Percentiles rank a stretch among this genome's conserved stretches.
phyloP scores from a whole-genome alignment of 2,329 filamentous ascomycete genomes.

The Pseudogymnoascus sp. region DNA sequence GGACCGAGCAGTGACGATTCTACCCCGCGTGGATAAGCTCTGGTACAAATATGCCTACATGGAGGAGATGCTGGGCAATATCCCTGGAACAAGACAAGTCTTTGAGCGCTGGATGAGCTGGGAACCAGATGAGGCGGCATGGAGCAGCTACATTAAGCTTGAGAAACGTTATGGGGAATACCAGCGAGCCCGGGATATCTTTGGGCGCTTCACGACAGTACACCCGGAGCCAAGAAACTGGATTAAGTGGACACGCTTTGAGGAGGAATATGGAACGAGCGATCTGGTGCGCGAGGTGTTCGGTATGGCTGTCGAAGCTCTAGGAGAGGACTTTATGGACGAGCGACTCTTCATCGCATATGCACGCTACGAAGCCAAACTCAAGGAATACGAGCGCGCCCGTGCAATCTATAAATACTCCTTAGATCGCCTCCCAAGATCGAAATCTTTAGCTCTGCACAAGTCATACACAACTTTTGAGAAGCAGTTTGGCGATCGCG shows the following conservation, averaged over 20 bases:
- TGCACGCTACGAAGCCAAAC: constrained; percentile 85
- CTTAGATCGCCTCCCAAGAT: constrained; percentile 80
- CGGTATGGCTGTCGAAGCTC: constrained; percentile 73
- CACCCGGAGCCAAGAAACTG: constrained; percentile 93
- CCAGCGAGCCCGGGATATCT: constrained; percentile 82
- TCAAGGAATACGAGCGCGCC: constrained; percentile 91
- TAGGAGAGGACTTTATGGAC: constrained; percentile 93
- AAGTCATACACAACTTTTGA: constrained; percentile 96
- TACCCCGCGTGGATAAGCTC: constrained; percentile 86
- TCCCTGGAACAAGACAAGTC: constrained; percentile 82
- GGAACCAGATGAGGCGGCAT: constrained; percentile 93
- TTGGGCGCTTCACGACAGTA: constrained; percentile 80
- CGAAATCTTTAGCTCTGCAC: constrained; percentile 74
- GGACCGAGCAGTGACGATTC: constrained; percentile 85
- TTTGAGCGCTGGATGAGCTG: constrained; percentile 98
- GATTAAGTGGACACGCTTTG: constrained; percentile 98
- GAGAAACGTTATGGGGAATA: constrained; percentile 93
- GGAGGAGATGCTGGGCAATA: constrained; percentile 95
- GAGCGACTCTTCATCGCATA: constrained; percentile 94
- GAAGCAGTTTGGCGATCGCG: constrained; percentile 90
- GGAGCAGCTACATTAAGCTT: constrained; percentile 92
- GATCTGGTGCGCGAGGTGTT: constrained; percentile 90
- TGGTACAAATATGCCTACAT: constrained; percentile 99
- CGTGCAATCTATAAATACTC: constrained; percentile 96
- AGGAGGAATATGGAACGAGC: constrained; percentile 89